Percentiles rank a stretch among this genome's conserved stretches.
Evolutionary conservation across 805 yeast genomes (phyloP).

Genomic region (Ogataea methanolica): DNA sequence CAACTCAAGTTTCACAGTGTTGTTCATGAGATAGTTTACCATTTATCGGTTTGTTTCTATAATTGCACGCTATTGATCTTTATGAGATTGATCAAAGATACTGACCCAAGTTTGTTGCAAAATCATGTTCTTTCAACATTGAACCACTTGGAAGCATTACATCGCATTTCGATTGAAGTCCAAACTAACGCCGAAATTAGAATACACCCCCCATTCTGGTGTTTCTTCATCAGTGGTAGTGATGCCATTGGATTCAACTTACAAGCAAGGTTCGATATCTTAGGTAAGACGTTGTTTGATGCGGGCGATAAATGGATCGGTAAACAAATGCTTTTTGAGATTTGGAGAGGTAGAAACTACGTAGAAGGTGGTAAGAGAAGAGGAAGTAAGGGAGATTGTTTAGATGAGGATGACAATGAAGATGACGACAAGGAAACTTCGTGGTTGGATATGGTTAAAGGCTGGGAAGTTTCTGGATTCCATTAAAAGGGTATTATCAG

Average conservation of each 20-base stretch:
- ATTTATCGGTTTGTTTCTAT: constrained; percentile 37
- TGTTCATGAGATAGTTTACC: constrained; percentile 38
- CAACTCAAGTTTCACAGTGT: constrained; percentile 28
- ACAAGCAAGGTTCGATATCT: constrained; percentile 31
- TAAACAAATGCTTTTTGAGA: constrained; percentile 48
- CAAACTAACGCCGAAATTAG: constrained; percentile 18
- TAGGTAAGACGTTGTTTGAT: constrained; percentile 30
- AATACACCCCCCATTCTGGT: constrained; percentile 45
- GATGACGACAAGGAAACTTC: constrained; percentile 34
- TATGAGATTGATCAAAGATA: constrained; percentile 41
- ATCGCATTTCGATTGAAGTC: constrained; percentile 14
- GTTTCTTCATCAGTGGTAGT: constrained; percentile 40
- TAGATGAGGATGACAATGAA: constrained; percentile 10
- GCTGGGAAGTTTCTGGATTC: constrained; percentile 43
- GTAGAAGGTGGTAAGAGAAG: background rate
- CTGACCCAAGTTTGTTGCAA: constrained; percentile 33
- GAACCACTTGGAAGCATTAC: constrained; percentile 31
- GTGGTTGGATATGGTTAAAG: constrained; percentile 51
- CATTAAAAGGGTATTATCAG: constrained; percentile 8
- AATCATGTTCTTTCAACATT: constrained; percentile 31
- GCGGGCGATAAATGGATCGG: constrained; percentile 48
- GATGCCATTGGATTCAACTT: constrained; percentile 31
- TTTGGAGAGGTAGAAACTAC: constrained; percentile 41
- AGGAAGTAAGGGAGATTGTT: background rate
- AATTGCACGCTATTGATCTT: constrained; percentile 40